Conservation (phyloP, 306 rosid genomes). For the Inga leiocalycina region DNA sequence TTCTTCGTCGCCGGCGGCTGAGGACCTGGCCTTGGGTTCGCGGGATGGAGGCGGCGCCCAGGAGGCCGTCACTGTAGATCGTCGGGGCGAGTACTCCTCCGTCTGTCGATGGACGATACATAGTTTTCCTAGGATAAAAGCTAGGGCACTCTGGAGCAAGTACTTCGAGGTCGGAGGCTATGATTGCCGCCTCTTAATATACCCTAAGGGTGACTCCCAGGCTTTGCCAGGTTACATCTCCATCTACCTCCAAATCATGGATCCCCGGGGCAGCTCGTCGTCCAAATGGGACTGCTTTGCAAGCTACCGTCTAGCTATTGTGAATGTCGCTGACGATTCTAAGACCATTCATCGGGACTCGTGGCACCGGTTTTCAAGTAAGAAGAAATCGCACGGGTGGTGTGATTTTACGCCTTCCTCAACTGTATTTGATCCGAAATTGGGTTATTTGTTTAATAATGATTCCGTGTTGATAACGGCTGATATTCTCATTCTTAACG, state of each 20-base stretch:
- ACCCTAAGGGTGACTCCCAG: constrained; percentile 96
- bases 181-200: constrained; percentile 89
- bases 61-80: constrained; percentile 80
- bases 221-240: constrained; percentile 96
- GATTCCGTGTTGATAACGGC: constrained; percentile 94
- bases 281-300: constrained; percentile 99
- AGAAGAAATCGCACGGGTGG: constrained; percentile 99
- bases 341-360: constrained; percentile 95
- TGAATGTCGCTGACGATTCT: constrained; percentile 74
- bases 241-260: constrained; percentile 97
- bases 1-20: constrained; percentile 67
- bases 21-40: constrained; percentile 64
- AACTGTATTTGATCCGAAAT: constrained; percentile 84
- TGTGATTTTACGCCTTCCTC: constrained; percentile 95
- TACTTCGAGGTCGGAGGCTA: constrained; percentile 99
- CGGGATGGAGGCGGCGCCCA: constrained; percentile 91
- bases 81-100: constrained; percentile 82
- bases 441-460: constrained; percentile 65
- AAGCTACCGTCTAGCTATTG: constrained; percentile 89
- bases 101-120: constrained; percentile 97
- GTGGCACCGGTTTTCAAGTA: constrained; percentile 94
- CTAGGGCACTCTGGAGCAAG: constrained; percentile 98
- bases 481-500: constrained; percentile 81
- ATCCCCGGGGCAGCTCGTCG: constrained; percentile 96
- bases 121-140: constrained; percentile 85